Evolutionary conservation across 495 filamentous ascomycete species (phyloP), one percentile per base, ranked within the genome.

Genomic region (Xylaria sp.): DNA sequence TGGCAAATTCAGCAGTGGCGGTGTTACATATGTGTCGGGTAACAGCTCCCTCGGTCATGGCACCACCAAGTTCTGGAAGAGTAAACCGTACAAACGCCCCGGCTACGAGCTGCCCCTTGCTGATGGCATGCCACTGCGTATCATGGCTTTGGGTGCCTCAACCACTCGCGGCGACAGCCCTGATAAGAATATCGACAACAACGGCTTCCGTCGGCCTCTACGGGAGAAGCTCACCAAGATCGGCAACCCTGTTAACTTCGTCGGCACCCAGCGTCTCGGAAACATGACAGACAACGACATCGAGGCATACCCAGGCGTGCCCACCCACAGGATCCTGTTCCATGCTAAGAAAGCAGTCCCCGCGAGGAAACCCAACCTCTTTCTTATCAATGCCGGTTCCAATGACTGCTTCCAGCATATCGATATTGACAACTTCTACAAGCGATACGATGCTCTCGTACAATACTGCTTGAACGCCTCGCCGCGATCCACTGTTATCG

Each of bases 231-330:
- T 79, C 24, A 76, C 65, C 17, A 37, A 68, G 19, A 74, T 77
- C 68, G 78, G 78, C 7, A 73, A 79, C 40, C 73, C 75, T 46
- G 75, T 80, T 59, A 76, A 77, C 67, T 80, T 76, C 67, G 80
- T 82, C 24, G 80, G 80, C 21, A 79, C 76, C 1, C 80, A 78
- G 24, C 74, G 73, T 4, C 71, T 75, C 46, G 80, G 80, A 61
- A 76, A 79, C 58, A 82, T 82, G 78, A 73, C 73, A 15, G 77
- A 80, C 66, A 81, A 82, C 64, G 72, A 80, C 46, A 77, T 80
- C 53, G 80, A 82, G 46, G 80, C 79, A 14, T 82, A 79, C 65
- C 79, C 77, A 6, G 80, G 79, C 21, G 75, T 79, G 8, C 70
- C 69, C 31, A 81, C 80, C 33, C 73, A 75, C 21, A 74, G 76